Conservation (phyloP, 306 rosid species). For the Lathyrus tuberosus region DNA sequence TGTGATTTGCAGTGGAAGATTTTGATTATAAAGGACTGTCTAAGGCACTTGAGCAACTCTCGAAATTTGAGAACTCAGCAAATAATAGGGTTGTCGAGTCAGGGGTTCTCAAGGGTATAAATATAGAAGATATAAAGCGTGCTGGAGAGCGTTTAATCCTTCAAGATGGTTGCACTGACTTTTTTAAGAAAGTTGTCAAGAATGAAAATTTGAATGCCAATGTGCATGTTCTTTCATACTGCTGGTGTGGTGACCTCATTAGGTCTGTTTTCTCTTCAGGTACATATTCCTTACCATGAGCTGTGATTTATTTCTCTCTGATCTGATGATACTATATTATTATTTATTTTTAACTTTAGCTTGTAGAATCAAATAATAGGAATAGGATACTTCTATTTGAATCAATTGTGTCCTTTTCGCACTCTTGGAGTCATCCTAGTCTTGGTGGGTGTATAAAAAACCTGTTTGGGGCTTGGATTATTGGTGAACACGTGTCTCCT, state of each 20-base stretch:
- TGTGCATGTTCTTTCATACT: constrained; percentile 88
- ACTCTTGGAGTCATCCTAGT: constrained; percentile 29
- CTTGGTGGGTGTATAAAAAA: background rate
- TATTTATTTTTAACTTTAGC: constrained; percentile 31
- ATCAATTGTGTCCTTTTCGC: constrained; percentile 34
- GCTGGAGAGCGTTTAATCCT: constrained; percentile 93
- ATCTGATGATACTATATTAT: constrained; percentile 25
- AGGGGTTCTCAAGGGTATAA: constrained; percentile 89
- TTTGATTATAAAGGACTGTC: constrained; percentile 63
- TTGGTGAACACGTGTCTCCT: background rate
- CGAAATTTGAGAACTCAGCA: constrained; percentile 82
- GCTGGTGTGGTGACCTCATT: constrained; percentile 99
- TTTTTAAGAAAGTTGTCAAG: constrained; percentile 65
- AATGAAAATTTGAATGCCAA: constrained; percentile 67
- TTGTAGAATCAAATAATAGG: constrained; percentile 22
- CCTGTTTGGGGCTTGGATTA: constrained; percentile 29
- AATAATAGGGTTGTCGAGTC: constrained; percentile 85
- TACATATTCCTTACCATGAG: constrained; percentile 43
- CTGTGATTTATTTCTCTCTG: constrained; percentile 29
- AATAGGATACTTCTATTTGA: constrained; percentile 15
- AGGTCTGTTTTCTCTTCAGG: constrained; percentile 89
- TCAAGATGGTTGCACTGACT: constrained; percentile 85
- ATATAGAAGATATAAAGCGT: constrained; percentile 81
- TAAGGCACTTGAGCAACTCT: constrained; percentile 77
- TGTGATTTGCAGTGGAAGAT: constrained; percentile 56